Evolutionary conservation across 2,329 filamentous ascomycete genomes (phyloP), one percentile per base, ranked within the genome.

Genomic region (Teratosphaeria gauchensis): DNA sequence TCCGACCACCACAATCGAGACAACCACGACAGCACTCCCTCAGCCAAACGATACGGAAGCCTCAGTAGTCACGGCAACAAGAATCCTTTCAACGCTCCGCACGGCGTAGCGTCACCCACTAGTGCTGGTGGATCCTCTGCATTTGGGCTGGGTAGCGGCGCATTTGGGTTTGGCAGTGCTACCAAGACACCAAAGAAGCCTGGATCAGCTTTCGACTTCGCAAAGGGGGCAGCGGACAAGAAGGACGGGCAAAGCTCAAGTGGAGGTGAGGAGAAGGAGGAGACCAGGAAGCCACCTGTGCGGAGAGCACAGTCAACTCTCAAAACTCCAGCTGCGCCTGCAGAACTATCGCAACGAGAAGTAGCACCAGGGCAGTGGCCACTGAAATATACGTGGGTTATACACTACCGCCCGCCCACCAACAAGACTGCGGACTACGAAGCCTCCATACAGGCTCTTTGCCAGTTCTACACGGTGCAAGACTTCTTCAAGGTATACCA

Each of bases 341-440:
- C 56, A 16, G 63, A 63, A 33, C n/a, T n/a, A 48, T 11, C 42
- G 19, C 42, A 48, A n/a, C 4, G 42, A 21, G 42, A 48, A 8
- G 9, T 21, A 48, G 9, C 62, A 28, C 38, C 59, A 3, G n/a
- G 59, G 21, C 57, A 62, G 2, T 76, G 73, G 73, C 81, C 83
- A 61, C 80, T 97, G 68, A 91, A 89, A 76, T 86, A 90, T 74
- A 87, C 86, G 63, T 99, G 94, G 94, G 87, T 95, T 35, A 90
- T 97, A 73, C 97, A 94, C 91, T 99, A 95, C 76, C 85, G 94
- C 60, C 94, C 94, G 46, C 94, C 94, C 55, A 96, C 95, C 68
- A 92, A 90, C 65, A 99, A 99, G 78, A 94, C 92, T 64, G 92
- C 94, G 70, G 92, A 97, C 75, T 99, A 99, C 74, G 94, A 99